phyloP scores from a whole-genome alignment of 2,329 filamentous ascomycete species.

The Diplodia scrobiculata region DNA sequence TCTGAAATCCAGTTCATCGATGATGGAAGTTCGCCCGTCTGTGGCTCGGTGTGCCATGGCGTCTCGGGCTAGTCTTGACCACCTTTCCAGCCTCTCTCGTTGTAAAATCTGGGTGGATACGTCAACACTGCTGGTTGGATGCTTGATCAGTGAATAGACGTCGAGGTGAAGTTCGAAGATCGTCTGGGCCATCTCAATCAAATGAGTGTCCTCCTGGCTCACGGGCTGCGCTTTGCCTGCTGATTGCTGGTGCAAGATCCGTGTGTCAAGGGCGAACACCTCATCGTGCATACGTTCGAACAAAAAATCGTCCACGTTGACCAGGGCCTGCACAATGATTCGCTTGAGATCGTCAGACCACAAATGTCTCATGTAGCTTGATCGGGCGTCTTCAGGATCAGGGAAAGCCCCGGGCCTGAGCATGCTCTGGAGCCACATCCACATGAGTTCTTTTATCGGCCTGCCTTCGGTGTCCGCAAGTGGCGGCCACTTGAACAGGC shows the following conservation, averaged over 20 bases:
- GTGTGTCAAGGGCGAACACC: constrained; percentile 37
- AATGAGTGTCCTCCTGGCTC: constrained; percentile 40
- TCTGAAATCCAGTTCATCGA: constrained; percentile 56
- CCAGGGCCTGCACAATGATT: constrained; percentile 56
- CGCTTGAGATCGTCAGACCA: constrained; percentile 62
- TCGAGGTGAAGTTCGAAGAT: constrained; percentile 70
- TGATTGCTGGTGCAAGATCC: constrained; percentile 35
- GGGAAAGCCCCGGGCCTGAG: constrained; percentile 48
- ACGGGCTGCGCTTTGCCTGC: constrained; percentile 34
- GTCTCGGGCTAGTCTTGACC: constrained; percentile 61
- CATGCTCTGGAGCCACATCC: constrained; percentile 57
- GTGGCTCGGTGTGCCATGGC: constrained; percentile 50
- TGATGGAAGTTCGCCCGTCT: constrained; percentile 33
- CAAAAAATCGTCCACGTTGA: constrained; percentile 58
- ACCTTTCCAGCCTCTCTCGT: constrained; percentile 61
- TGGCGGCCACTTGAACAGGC: constrained; percentile 42
- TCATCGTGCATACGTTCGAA: constrained; percentile 47
- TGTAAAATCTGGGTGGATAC: constrained; percentile 56
- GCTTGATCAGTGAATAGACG: constrained; percentile 64
- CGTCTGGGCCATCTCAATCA: constrained; percentile 59
- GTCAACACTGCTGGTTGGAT: constrained; percentile 60
- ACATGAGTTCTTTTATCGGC: constrained; percentile 54
- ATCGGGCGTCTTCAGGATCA: constrained; percentile 36
- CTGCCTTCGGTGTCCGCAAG: not conserved
- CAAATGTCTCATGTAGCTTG: constrained; percentile 56